Evolutionary conservation across 2,329 filamentous ascomycete genomes (phyloP), one percentile per base, ranked within the genome.

Genomic region (Sporothrix globosa): DNA sequence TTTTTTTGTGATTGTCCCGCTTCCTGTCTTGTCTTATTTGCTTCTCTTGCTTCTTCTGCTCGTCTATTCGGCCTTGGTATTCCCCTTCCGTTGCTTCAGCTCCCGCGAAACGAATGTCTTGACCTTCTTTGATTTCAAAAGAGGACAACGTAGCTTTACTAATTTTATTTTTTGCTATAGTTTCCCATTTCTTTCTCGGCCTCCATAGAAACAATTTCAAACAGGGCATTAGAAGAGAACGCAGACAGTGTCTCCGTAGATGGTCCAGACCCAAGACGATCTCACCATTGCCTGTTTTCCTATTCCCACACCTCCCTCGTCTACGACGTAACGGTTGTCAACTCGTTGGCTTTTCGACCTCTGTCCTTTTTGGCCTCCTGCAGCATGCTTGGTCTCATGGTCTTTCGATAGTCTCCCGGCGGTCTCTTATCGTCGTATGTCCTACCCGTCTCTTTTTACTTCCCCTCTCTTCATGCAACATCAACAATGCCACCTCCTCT

Each of bases 251-350:
- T 27, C 17, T 21, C 54, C n/a, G 10, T n/a, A 27, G 13, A 14
- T 17, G 58, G 58, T 46, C 58, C 21, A 63, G 58, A 46, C 58
- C 41, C 41, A 19, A 39, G 54, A 69, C 53, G 41, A 68, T 69
- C 68, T 63, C 56, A 53, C 56, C 67, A 63, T 44, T 46, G 34
- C 46, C 56, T 63, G 27, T 46, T 63, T 21, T 46, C 10, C 53
- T 50, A 60, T 63, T 53, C 56, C 56, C 68, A 69, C 68, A 63
- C 68, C 68, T 54, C 68, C 68, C 17, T 69, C 30, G 30, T 21
- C 41, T 9, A 41, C 24, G n/a, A 24, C 3, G 11, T 39, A 1
- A 30, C 44, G 1, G 13, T 39, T 17, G 39, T 17, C 41, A 24
- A n/a, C 48, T 50, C 48, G 19, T n/a, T n/a, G 17, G 17, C 19